These are phyloP conservation scores for Lagenidium sp. DNA, from an alignment of 352 stramenopile species.

Conservation along the genomic window DNA sequence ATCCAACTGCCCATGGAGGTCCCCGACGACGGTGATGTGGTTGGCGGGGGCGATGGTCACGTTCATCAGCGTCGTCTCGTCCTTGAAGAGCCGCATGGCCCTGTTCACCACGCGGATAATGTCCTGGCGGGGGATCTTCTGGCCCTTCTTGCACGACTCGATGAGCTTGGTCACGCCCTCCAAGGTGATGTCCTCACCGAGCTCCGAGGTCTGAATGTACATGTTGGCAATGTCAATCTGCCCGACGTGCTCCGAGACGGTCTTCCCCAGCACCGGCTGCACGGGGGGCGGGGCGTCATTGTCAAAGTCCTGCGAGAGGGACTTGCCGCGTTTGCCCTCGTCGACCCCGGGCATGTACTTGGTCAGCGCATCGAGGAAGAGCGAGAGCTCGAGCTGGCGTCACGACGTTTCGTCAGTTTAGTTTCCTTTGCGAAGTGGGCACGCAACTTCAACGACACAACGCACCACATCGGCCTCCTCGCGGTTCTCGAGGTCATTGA, in stretches of 20 bases:
- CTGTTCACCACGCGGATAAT: constrained; percentile 70
- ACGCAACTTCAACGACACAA: neutral
- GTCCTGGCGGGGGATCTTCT: constrained; percentile 66
- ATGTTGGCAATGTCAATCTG: constrained; percentile 82
- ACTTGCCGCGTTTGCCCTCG: constrained; percentile 19
- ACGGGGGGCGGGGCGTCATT: constrained; percentile 6
- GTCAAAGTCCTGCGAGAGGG: constrained; percentile 11
- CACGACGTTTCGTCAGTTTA: no score
- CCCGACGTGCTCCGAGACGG: constrained; percentile 47
- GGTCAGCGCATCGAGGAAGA: constrained; percentile 67
- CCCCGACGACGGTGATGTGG: constrained; percentile 73
- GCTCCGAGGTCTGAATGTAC: constrained; percentile 55
- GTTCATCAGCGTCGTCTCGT: constrained; percentile 55
- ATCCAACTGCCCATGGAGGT: constrained; percentile 82
- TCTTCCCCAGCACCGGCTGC: constrained; percentile 23
- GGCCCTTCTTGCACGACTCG: constrained; percentile 69
- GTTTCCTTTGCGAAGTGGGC: no score
- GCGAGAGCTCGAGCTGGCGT: constrained; percentile 67
- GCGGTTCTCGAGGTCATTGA: constrained; percentile 81
- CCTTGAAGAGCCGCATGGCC: constrained; percentile 35
- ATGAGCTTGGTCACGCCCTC: constrained; percentile 60
- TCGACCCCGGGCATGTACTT: constrained; percentile 73
- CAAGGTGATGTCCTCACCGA: constrained; percentile 55
- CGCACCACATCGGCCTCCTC: constrained; percentile 75
- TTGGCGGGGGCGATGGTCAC: constrained; percentile 58